These are phyloP conservation scores for Pulicaria dysenterica DNA, from an alignment of 129 eudicot species.

Conservation along the genomic window DNA sequence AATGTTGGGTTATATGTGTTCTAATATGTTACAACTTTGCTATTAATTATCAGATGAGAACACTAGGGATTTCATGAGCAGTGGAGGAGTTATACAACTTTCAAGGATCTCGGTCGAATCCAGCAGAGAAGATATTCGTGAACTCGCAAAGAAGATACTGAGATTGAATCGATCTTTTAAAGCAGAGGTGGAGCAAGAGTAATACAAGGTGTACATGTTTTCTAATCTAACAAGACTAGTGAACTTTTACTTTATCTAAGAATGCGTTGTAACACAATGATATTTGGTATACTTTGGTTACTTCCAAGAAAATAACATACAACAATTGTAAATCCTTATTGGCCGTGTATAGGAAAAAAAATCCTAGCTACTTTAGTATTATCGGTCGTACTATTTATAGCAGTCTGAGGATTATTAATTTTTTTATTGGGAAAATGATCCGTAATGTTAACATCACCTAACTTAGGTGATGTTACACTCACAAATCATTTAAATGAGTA, in stretches of 20 bases:
- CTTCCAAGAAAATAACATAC: background rate
- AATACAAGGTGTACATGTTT: constrained; percentile 8
- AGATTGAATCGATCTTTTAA: constrained; percentile 57
- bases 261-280: background rate
- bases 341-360: constrained; percentile 17
- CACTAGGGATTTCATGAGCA: constrained; percentile 60
- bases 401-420: background rate
- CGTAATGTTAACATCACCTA: too few species aligned
- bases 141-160: constrained; percentile 81
- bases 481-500: too few species aligned
- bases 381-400: background rate
- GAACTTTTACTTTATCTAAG: background rate
- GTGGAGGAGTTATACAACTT: constrained; percentile 71
- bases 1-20: too few species aligned
- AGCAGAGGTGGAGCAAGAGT: constrained; percentile 45
- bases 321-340: constrained; percentile 19
- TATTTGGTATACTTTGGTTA: constrained; percentile 17
- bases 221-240: constrained; percentile 19
- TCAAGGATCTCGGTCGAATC: constrained; percentile 66
- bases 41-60: constrained; percentile 62
- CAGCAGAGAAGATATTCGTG: constrained; percentile 87
- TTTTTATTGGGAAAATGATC: too few species aligned
- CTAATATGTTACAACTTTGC: constrained; percentile 11
- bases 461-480: too few species aligned
- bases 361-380: background rate